phyloP scores from a whole-genome alignment of 163 green algal genomes.

The Prototheca wickerhamii region DNA sequence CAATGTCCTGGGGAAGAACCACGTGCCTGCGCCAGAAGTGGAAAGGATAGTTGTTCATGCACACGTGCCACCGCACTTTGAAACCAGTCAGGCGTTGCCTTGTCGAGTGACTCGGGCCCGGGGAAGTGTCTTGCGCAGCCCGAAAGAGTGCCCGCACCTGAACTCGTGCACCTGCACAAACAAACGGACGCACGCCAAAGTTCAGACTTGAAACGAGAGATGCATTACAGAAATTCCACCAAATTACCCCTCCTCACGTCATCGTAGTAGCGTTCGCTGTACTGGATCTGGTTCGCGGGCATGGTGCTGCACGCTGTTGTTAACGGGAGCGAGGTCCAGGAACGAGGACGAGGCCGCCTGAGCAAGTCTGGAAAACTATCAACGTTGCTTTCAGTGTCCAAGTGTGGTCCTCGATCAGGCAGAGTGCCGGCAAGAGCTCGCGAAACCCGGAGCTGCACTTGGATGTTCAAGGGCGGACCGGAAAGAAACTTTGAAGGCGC shows the following conservation, averaged over 20 bases:
- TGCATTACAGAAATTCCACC: neutral
- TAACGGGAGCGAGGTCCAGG: neutral
- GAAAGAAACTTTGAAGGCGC: no score
- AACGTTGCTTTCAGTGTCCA: no score
- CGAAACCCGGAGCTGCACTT: no score
- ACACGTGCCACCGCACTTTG: neutral
- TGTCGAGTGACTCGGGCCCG: no score
- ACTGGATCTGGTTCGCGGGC: slow-evolving; percentile 5
- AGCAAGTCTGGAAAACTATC: no score
- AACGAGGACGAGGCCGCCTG: neutral
- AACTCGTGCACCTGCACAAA: neutral
- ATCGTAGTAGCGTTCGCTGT: slow-evolving; percentile 13
- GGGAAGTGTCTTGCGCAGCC: neutral
- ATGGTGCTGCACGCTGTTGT: neutral
- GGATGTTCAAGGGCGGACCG: no score
- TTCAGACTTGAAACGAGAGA: neutral
- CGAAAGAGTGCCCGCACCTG: neutral
- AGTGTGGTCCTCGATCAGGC: no score
- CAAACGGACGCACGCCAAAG: neutral
- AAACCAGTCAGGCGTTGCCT: neutral
- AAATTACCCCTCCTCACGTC: slow-evolving; percentile 1
- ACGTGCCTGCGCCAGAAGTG: slow-evolving; percentile 54
- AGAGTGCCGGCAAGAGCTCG: no score
- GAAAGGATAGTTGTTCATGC: neutral
- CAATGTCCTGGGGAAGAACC: slow-evolving; percentile 75